A percentile compares a stretch with the other conserved stretches of the same genome.
phyloP scores from a whole-genome alignment of 1,284 basidiomycete genomes.

The Moesziomyces sp. region DNA sequence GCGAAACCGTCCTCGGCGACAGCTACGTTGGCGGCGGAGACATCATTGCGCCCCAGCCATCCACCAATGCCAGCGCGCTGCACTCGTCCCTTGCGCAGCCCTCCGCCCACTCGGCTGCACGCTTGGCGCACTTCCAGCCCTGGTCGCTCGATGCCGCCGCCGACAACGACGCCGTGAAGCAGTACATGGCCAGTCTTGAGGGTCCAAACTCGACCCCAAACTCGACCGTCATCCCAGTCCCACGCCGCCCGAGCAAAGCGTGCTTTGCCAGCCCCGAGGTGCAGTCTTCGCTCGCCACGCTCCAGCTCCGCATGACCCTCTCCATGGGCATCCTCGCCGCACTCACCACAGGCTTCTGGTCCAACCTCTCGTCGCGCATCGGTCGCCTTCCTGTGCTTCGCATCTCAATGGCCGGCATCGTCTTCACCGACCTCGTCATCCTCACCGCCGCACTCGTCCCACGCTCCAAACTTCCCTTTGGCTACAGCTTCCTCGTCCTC shows the following conservation, averaged over 20 bases:
- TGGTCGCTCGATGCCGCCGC: slow-evolving; percentile 10
- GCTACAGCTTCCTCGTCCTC: slow-evolving; percentile 81
- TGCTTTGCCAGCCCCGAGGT: slow-evolving; percentile 53
- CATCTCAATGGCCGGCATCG: slow-evolving; percentile 76
- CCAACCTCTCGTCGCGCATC: slow-evolving; percentile 79
- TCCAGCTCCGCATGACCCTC: slow-evolving; percentile 73
- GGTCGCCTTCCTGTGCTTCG: slow-evolving; percentile 82
- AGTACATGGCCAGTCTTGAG: slow-evolving; percentile 22
- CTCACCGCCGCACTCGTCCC: slow-evolving; percentile 42
- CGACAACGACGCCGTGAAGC: slow-evolving; percentile 10
- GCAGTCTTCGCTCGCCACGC: slow-evolving; percentile 42
- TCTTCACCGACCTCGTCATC: slow-evolving; percentile 75
- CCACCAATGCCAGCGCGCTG: slow-evolving; percentile 3
- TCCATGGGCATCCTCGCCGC: slow-evolving; percentile 84
- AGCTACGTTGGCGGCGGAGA: slow-evolving; percentile 24
- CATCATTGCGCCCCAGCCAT: slow-evolving; percentile 16
- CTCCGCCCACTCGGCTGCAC: neutral
- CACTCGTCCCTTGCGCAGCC: neutral
- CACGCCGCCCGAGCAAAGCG: slow-evolving; percentile 35
- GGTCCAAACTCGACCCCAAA: slow-evolving; percentile 35
- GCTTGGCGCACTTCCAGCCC: slow-evolving; percentile 19
- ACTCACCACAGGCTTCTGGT: slow-evolving; percentile 88
- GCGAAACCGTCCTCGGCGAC: slow-evolving; percentile 53
- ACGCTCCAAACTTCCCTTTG: slow-evolving; percentile 66
- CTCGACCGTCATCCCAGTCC: slow-evolving; percentile 35